Conservation (phyloP, 2,329 filamentous ascomycete genomes). For the Phialophora expanda region DNA sequence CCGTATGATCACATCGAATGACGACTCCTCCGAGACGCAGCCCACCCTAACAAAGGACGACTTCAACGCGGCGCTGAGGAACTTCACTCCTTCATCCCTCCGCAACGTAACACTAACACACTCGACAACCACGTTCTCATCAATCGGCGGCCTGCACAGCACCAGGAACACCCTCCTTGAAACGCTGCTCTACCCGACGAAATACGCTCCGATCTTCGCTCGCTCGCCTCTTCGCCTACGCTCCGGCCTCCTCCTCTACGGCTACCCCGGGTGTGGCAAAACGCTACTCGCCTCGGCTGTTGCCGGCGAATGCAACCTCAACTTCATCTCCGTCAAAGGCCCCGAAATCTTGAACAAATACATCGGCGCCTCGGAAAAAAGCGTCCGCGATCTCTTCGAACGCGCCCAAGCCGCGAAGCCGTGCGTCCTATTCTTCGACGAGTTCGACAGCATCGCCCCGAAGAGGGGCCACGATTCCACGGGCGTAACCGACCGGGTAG, state of each 20-base stretch:
- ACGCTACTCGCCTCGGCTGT: constrained; percentile 94
- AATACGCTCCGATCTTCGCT: constrained; percentile 96
- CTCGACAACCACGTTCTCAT: constrained; percentile 88
- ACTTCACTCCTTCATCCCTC: constrained; percentile 92
- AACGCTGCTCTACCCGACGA: constrained; percentile 94
- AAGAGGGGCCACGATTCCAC: constrained; percentile 97
- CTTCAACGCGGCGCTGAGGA: constrained; percentile 82
- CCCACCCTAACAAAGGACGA: constrained; percentile 74
- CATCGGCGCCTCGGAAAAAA: constrained; percentile 96
- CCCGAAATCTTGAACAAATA: constrained; percentile 99
- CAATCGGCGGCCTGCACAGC: constrained; percentile 84
- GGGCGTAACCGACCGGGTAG: constrained; percentile 96
- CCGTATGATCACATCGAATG: constrained; percentile 63
- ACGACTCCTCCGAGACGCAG: constrained; percentile 48
- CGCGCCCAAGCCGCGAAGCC: constrained; percentile 87
- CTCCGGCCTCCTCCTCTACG: constrained; percentile 90
- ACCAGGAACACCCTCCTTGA: constrained; percentile 92
- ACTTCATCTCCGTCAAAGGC: constrained; percentile 98
- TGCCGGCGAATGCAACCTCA: constrained; percentile 95
- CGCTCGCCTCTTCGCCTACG: constrained; percentile 93
- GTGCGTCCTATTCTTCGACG: constrained; percentile 96
- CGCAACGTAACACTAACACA: constrained; percentile 93
- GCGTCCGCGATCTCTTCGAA: constrained; percentile 92
- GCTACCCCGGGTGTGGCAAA: constrained; percentile 95
- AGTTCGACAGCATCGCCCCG: constrained; percentile 96